Percentiles rank a stretch among this genome's conserved stretches.
Conservation (phyloP, 2,329 filamentous ascomycete genomes). For the Cladosporium sp. region DNA sequence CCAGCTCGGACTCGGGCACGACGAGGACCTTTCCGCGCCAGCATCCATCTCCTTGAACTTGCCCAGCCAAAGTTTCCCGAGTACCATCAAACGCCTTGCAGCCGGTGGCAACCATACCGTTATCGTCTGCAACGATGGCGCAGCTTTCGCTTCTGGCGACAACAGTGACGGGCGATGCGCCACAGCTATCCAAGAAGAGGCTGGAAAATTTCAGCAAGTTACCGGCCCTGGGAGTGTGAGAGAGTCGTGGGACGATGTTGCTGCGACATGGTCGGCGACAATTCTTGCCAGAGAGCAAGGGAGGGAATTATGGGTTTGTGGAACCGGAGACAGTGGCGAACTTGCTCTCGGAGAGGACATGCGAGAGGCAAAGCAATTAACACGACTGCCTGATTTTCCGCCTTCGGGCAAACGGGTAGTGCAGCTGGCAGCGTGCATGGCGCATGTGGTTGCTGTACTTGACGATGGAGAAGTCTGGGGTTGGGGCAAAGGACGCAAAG, state of each 20-base stretch:
- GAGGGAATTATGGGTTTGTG: slow-evolving; percentile 56
- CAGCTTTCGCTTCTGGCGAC: slow-evolving; percentile 63
- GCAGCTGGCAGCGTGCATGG: slow-evolving; percentile 68
- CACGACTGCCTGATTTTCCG: slow-evolving; percentile 58
- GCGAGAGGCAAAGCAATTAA: slow-evolving; percentile 32
- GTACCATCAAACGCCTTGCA: slow-evolving; percentile 33
- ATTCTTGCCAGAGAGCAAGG: slow-evolving; percentile 49
- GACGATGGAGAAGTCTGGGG: slow-evolving; percentile 74
- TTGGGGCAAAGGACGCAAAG: slow-evolving; percentile 84
- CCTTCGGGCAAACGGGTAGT: slow-evolving; percentile 54
- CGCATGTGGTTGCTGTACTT: slow-evolving; percentile 70
- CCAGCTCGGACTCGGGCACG: slow-evolving; percentile 46
- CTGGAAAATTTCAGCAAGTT: slow-evolving; percentile 1
- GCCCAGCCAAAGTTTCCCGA: background rate
- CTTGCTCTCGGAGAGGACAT: slow-evolving; percentile 54
- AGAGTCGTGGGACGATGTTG: slow-evolving; percentile 23
- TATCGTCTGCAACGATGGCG: slow-evolving; percentile 56
- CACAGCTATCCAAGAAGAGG: slow-evolving; percentile 29
- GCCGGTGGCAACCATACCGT: slow-evolving; percentile 87
- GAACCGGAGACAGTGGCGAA: slow-evolving; percentile 66
- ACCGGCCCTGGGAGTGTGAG: background rate
- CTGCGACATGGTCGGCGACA: slow-evolving; percentile 74
- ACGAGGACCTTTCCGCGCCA: slow-evolving; percentile 36
- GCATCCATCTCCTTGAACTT: slow-evolving; percentile 12
- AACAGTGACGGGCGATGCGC: slow-evolving; percentile 40